Base-by-base conservation (phyloP, 192 early-diverging fungal genomes). In the Dimargaris xerosporica region DNA sequence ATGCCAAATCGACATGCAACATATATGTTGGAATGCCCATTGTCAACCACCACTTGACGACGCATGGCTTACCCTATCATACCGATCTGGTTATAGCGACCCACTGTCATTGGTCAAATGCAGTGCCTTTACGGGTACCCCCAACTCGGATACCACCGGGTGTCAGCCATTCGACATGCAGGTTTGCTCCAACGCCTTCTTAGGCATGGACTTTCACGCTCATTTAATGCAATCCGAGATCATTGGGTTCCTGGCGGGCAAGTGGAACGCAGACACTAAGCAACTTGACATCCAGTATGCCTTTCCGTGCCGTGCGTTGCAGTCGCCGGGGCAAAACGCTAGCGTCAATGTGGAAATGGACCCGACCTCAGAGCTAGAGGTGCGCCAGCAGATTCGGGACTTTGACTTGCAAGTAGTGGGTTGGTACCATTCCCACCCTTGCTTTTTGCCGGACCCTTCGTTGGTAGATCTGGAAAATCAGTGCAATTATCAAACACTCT, bases 361-460 rank as follows among this genome's bases (percentile, higher is more conserved):
- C 61, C 91, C 92, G 0, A 85, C 79, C 13, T 82, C 79, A 45
- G 85, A 85, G 28, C 71, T 90, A 59, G 86, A 85, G 34, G 86
- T 85, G 9, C 78, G 88, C 1, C 78, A 85, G 43, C 71, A 81
- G 69, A 90, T 93, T 69, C 78, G 79, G 34, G 78, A 82, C 21
- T 67, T 74, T 7, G 80, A 86, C 11, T 73, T 95, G 78, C 68
- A 74, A 31, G 85, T 95, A 11, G 87, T 95, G 4, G 93, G 93
- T 45, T 95, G 93, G 93, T 95, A 95, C 71, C 93, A 95, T 71
- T 89, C 86, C 25, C 93, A 95, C 68, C 93, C 93, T 7, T 86
- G 85, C 0, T 93, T 93, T 75, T 70, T 77, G 4, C 91, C 93
- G 6, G 86, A 91, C 51, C 93, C 93, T 30, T 88, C 85, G 39